Percentiles rank a stretch among this genome's conserved stretches.
phyloP scores from a whole-genome alignment of 225 moss, liverwort and hornwort genomes.

The Lunularia cruciata region DNA sequence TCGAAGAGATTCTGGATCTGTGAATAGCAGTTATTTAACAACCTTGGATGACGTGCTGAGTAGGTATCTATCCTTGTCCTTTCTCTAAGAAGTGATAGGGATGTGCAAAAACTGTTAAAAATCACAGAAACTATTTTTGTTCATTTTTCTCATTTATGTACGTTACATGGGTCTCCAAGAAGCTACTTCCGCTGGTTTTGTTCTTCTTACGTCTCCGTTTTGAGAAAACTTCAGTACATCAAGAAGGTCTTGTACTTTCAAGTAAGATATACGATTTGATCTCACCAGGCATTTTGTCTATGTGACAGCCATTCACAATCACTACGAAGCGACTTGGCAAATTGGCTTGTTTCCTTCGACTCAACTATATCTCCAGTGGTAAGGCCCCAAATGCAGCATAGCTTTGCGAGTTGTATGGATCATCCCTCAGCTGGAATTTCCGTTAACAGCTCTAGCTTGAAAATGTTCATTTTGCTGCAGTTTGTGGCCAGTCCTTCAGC shows the following conservation, averaged over 20 bases:
- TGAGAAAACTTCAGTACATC: no score
- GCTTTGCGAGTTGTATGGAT: neutral
- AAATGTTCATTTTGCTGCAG: neutral
- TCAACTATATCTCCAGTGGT: constrained; percentile 82
- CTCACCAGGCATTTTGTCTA: neutral
- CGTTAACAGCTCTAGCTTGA: neutral
- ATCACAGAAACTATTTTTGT: no score
- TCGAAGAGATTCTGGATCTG: constrained; percentile 55
- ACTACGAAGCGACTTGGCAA: constrained; percentile 58
- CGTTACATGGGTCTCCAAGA: no score
- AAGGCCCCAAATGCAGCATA: constrained; percentile 14
- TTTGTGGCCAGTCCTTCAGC: no score
- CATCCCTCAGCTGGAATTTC: neutral
- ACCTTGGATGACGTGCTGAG: constrained; percentile 65
- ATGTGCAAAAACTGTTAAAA: neutral
- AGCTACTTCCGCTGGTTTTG: no score
- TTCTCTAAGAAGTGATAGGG: neutral
- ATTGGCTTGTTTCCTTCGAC: constrained; percentile 96
- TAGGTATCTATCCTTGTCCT: constrained; percentile 46
- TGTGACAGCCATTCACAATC: constrained; percentile 61
- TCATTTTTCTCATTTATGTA: no score
- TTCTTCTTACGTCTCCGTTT: no score
- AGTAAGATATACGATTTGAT: neutral
- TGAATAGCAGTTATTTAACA: constrained; percentile 59
- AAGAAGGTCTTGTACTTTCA: neutral